Evolutionary conservation across 139 green algal genomes (phyloP), one percentile per base, ranked within the genome.

Genomic region (Asterochloris sp.): DNA sequence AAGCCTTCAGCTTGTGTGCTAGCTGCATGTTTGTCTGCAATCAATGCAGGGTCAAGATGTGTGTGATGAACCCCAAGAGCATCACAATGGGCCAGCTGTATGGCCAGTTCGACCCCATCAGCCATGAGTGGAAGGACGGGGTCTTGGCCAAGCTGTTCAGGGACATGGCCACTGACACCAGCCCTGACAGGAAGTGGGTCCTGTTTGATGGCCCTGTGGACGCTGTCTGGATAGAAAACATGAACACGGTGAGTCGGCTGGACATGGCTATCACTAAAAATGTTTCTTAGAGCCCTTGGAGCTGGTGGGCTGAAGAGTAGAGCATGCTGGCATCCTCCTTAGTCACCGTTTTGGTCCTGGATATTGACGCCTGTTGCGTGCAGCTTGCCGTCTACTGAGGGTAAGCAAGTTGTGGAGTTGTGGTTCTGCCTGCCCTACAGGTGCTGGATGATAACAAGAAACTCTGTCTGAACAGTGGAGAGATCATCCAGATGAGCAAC

Each of bases 381-480:
- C 38, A 10, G 38, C 38, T 10, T 54, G 38, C 6, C 38, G 6
- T 54, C 38, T 6, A 54, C 38, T 54, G 38, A 54, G 6, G 38
- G 38, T 6, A 2, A 54, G 6, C 38, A 54, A 6, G 6, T 10
- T 54, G 2, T 54, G 38, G 38, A 54, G 38, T 6, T 2, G 4
- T 54, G 38, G 6, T 54, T 54, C 6, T 54, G 38, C 6, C 38
- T 54, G 38, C 38, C 38, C 38, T 54, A 6, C 38, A 54, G 38
- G 90, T 91, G 85, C 90, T 96, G 63, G 93, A 96, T 79, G 93
- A 96, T 87, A 96, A 96, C 89, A 93, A 93, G 83, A 96, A 95
- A 88, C 89, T 96, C 62, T 97, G 93, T 81, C 83, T 97, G 85
- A 89, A 89, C 62, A 95, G 92, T 85, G 87, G 82, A 38, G 93